Evolutionary conservation across 352 stramenopile species (phyloP).

Genomic region (Thalassiosira hispida): DNA sequence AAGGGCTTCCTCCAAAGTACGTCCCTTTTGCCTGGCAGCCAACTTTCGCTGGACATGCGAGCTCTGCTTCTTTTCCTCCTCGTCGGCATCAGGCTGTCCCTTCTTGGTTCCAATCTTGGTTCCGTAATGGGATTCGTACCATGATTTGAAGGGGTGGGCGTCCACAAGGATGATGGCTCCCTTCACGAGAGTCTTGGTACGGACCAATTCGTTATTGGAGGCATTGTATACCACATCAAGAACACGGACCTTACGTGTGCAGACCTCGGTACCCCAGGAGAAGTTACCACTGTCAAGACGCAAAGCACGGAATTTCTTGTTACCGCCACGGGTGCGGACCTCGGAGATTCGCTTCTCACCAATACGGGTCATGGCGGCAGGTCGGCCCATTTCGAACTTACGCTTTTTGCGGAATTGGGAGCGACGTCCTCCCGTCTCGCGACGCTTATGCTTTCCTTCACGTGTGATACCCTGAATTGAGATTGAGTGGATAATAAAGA

Average conservation of each 20-base stretch:
- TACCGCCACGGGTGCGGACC: slow-evolving; percentile 95
- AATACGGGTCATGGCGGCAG: slow-evolving; percentile 98
- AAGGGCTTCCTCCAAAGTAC: slow-evolving; percentile 92
- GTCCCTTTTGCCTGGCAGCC: slow-evolving; percentile 90
- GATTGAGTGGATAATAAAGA: not conserved
- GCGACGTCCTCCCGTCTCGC: slow-evolving; percentile 98
- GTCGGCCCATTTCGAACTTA: slow-evolving; percentile 98
- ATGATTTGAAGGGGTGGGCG: slow-evolving; percentile 98
- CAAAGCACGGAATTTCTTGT: slow-evolving; percentile 98
- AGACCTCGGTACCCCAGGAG: slow-evolving; percentile 98
- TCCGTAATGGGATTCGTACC: slow-evolving; percentile 99
- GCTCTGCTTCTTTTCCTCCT: slow-evolving; percentile 93
- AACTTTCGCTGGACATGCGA: slow-evolving; percentile 93
- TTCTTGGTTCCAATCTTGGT: slow-evolving; percentile 91
- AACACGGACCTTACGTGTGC: slow-evolving; percentile 98
- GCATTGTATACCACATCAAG: slow-evolving; percentile 99
- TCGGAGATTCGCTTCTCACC: slow-evolving; percentile 95
- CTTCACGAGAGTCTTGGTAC: slow-evolving; percentile 99
- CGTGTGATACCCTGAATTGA: slow-evolving; percentile 95
- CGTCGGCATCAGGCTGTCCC: slow-evolving; percentile 84
- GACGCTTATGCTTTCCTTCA: slow-evolving; percentile 99
- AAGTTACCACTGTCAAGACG: slow-evolving; percentile 99
- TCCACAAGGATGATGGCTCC: slow-evolving; percentile 97
- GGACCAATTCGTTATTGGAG: slow-evolving; percentile 99
- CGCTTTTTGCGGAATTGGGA: slow-evolving; percentile 98